These are phyloP conservation scores for Pseudogymnoascus sp. DNA, from an alignment of 2,329 filamentous ascomycete genomes.

Conservation along the genomic window DNA sequence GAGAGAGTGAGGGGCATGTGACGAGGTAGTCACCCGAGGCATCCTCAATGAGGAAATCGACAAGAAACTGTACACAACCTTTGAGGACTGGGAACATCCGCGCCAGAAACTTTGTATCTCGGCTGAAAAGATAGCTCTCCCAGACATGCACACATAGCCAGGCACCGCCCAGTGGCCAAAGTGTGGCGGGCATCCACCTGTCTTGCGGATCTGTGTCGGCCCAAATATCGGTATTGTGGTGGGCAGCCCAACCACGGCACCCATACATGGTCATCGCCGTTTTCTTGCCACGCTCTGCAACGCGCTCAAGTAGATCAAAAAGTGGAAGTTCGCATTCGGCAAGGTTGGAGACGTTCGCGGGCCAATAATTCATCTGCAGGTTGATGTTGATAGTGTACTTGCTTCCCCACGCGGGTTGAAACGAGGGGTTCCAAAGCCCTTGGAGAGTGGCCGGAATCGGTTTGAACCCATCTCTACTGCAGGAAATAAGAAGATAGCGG, in stretches of 20 bases:
- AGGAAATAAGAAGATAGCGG: constrained; percentile 33
- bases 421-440: constrained; percentile 37
- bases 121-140: constrained; percentile 33
- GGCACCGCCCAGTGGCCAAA: constrained; percentile 34
- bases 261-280: constrained; percentile 28
- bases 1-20: constrained; percentile 33
- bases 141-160: constrained; percentile 35
- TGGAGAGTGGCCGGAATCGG: constrained; percentile 37
- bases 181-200: constrained; percentile 27
- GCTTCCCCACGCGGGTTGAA: constrained; percentile 37
- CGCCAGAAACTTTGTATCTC: constrained; percentile 26
- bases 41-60: constrained; percentile 30
- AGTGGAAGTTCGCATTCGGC: constrained; percentile 33
- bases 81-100: constrained; percentile 26
- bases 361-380: constrained; percentile 46
- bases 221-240: constrained; percentile 30
- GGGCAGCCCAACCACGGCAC: constrained; percentile 26
- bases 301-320: constrained; percentile 33
- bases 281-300: constrained; percentile 28
- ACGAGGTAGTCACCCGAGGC: constrained; percentile 25
- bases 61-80: constrained; percentile 28
- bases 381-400: constrained; percentile 46
- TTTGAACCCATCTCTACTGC: constrained; percentile 24
- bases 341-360: constrained; percentile 25
- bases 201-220: constrained; percentile 29